Conservation (phyloP, 371 early-diverging fungal species). For the Capillidium heterosporum region DNA sequence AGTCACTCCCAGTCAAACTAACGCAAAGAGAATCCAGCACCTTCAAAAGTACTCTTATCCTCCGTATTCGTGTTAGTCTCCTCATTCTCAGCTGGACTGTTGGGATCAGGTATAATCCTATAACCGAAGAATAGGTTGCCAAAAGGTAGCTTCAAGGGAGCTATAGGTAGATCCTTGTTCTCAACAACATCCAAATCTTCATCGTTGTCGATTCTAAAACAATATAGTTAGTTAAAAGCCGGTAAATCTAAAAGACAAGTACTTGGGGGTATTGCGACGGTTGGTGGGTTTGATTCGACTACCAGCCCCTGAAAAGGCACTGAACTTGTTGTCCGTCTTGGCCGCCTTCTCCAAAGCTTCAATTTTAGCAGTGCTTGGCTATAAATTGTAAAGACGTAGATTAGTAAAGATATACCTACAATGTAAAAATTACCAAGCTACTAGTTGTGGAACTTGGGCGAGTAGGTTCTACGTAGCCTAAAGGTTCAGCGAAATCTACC, state of each 20-base stretch:
- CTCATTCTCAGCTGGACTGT: not conserved
- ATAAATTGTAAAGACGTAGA: not conserved
- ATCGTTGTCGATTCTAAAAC: slow-evolving; percentile 11
- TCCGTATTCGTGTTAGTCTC: no score
- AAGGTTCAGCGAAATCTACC: slow-evolving; percentile 96
- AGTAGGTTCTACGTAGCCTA: slow-evolving; percentile 88
- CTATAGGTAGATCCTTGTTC: slow-evolving; percentile 30
- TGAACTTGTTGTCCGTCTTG: slow-evolving; percentile 1
- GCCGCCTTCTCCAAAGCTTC: slow-evolving; percentile 7
- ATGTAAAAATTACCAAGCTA: not conserved
- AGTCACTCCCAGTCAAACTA: no score
- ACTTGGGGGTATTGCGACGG: not conserved
- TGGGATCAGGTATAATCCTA: slow-evolving; percentile 19
- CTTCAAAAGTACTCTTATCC: no score
- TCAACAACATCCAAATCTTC: not conserved
- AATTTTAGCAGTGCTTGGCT: slow-evolving; percentile 1
- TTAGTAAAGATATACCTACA: not conserved
- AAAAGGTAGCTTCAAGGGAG: slow-evolving; percentile 67
- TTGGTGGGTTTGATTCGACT: no score
- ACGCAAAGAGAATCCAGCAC: no score
- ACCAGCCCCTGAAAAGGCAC: not conserved
- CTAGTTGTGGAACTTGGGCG: not conserved
- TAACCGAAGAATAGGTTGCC: slow-evolving; percentile 86
- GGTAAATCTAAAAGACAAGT: not conserved
- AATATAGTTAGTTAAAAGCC: not conserved